Base-by-base conservation (phyloP, 805 yeast species). In the Aciculoconidium aculeatum region DNA sequence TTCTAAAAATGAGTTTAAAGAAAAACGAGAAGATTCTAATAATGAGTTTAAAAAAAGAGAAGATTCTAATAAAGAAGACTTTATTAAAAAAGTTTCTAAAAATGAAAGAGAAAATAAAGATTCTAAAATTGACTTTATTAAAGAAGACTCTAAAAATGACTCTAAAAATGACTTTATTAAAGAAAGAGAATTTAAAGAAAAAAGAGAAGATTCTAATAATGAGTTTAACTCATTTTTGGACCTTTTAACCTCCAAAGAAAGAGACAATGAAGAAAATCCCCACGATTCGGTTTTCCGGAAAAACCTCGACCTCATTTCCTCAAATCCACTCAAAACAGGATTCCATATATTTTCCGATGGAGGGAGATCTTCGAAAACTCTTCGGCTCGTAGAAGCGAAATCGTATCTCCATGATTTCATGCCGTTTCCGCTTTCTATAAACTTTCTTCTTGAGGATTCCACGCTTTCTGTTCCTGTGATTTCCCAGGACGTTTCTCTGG, bases 321-420 rank as follows among this genome's bases (percentile, higher is more conserved):
- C 21, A 2, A 26, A 21, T 12, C 34, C 32, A 5, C 17, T 17
- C 18, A 32, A 36, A n/a, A 25, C 65, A 1, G 68, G 70, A 0
- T 64, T 63, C 37, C 71, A 66, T 37, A 49, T 68, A 2, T 55
- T 46, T 29, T 27, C 29, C n/a, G 44, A 55, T 34, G 42, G 62
- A 1, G 61, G 58, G 14, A 50, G 66, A 21, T 45, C 63, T 1
- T 40, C 49, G 1, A 47, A 39, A 25, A 40, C 41, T 4, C 23
- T 44, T 13, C 56, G 61, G 25, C 39, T 47, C 2, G 20, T 63
- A 4, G 59, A 61, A n/a, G 48, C 61, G 4, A 55, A 50, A 31
- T 59, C 70, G 8, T 67, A 53, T 31, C 41, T 70, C 4, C 42
- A 61, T 28, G 65, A 64, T 22, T 62, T 67, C 29, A 62, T 62